phyloP scores from a whole-genome alignment of 2,329 filamentous ascomycete genomes.

The Aspergillus sp. region DNA sequence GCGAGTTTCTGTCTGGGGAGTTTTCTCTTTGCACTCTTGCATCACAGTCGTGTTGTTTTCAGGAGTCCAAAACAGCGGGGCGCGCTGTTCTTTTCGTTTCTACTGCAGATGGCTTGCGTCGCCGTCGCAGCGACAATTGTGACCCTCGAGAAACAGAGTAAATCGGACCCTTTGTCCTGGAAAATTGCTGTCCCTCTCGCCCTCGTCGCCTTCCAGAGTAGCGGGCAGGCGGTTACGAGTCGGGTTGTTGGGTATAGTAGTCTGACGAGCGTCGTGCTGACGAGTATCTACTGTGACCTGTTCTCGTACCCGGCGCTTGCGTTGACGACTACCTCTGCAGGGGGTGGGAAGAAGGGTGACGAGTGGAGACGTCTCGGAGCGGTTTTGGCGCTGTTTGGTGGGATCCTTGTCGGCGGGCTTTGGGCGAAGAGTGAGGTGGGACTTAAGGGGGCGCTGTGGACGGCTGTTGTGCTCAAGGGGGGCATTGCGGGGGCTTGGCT shows the following conservation, averaged over 20 bases:
- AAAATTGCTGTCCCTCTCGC: slow-evolving; percentile 68
- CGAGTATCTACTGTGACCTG: slow-evolving; percentile 80
- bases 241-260: slow-evolving; percentile 70
- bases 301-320: slow-evolving; percentile 68
- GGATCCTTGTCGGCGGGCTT: slow-evolving; percentile 59
- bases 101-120: slow-evolving; percentile 57
- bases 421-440: slow-evolving; percentile 59
- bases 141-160: slow-evolving; percentile 54
- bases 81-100: slow-evolving; percentile 57
- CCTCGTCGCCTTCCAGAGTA: slow-evolving; percentile 75
- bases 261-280: slow-evolving; percentile 78
- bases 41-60: slow-evolving; percentile 50
- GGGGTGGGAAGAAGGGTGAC: slow-evolving; percentile 51
- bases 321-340: slow-evolving; percentile 16
- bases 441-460: slow-evolving; percentile 62
- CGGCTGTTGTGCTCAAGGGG: slow-evolving; percentile 62
- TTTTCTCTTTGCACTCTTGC: slow-evolving; percentile 71
- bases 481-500: slow-evolving; percentile 63
- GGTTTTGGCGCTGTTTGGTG: slow-evolving; percentile 56
- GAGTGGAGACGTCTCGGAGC: slow-evolving; percentile 58
- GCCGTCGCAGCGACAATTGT: slow-evolving; percentile 60
- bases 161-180: slow-evolving; percentile 51
- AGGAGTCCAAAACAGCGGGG: slow-evolving; percentile 47
- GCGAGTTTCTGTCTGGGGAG: slow-evolving; percentile 73
- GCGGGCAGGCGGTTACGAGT: slow-evolving; percentile 77